These are phyloP conservation scores for Alopecurus myosuroides DNA, from an alignment of 176 grass and related monocot genomes.

Conservation along the genomic window DNA sequence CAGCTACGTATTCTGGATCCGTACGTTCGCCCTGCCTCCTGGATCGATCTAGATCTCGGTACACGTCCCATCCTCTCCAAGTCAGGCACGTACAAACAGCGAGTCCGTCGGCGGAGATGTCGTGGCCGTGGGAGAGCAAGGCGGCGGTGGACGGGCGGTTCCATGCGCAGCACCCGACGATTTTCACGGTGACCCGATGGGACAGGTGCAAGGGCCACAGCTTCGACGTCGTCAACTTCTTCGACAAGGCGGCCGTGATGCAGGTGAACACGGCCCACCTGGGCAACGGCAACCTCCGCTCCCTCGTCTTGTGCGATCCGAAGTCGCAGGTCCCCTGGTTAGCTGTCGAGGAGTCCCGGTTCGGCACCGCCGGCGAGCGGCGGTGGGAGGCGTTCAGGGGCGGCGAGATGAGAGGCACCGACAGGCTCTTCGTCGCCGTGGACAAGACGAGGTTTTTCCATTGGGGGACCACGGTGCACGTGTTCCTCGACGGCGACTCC, in stretches of 20 bases:
- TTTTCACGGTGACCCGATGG: neutral
- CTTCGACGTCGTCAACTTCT: neutral
- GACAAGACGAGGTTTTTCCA: constrained; percentile 13
- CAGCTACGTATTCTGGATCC: no score
- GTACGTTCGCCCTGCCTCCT: no score
- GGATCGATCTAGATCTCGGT: neutral
- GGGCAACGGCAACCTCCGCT: constrained; percentile 17
- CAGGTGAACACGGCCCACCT: constrained; percentile 32
- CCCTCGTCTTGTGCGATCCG: constrained; percentile 28
- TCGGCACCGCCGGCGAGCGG: neutral
- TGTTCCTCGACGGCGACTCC: constrained; percentile 31
- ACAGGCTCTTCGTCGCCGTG: constrained; percentile 33
- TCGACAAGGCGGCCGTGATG: neutral
- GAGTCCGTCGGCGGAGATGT: neutral
- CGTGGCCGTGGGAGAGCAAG: neutral
- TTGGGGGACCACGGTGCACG: constrained; percentile 25
- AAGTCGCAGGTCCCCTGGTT: constrained; percentile 19
- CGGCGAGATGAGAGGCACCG: constrained; percentile 18
- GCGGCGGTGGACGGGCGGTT: neutral
- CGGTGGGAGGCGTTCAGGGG: constrained; percentile 45
- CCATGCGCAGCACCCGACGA: neutral
- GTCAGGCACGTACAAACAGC: neutral
- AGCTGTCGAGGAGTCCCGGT: constrained; percentile 25
- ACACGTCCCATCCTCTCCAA: no score
- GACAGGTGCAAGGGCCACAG: neutral